Base-by-base conservation (phyloP, 2,329 filamentous ascomycete species). In the Talaromyces verruculosus region DNA sequence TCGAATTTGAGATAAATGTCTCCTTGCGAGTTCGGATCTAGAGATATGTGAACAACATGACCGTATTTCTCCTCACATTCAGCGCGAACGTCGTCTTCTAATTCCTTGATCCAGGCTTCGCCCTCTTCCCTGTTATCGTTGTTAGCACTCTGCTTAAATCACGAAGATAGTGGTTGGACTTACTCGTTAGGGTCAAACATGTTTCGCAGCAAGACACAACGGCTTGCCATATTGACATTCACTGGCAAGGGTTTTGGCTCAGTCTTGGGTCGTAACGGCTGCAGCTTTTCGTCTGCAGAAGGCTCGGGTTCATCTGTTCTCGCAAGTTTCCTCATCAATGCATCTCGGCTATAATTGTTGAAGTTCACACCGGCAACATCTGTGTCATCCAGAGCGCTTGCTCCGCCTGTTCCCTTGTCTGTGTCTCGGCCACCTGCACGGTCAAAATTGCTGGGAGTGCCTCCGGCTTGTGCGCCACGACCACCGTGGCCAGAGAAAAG, bases 1-100 rank as follows among this genome's bases (percentile, higher is more conserved):
- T 97, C 93, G 82, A 99, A 99, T 80, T 99, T 99, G 79, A 99
- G 89, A 80, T 97, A 99, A 73, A 99, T 94, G 77, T 99, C 95
- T 80, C 95, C 95, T 79, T 91, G 88, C 58, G 93, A 95, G 82
- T 96, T 96, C 71, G 91, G 88, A 83, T 98, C 94, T 80, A 97
- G 87, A 73, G 93, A 88, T 81, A 98, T 96, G 87, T 99, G 95
- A 79, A 98, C 93, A 74, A 99, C 94, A 74, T 94, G 91, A 75
- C 95, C 95, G 84, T 98, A 99, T 84, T 95, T 96, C 73, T 88
- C 86, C 82, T 96, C 91, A 78, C 94, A 97, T 84, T 99, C 95
- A 74, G 88, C 85, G 80, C 91, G 90, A 76, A 99, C 91, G 76
- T 99, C 95, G 77, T 93, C 89, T 82, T 97, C 93, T 71, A 99